These are phyloP conservation scores for Helicostylum pulchrum DNA, from an alignment of 192 early-diverging fungal species.

Conservation along the genomic window DNA sequence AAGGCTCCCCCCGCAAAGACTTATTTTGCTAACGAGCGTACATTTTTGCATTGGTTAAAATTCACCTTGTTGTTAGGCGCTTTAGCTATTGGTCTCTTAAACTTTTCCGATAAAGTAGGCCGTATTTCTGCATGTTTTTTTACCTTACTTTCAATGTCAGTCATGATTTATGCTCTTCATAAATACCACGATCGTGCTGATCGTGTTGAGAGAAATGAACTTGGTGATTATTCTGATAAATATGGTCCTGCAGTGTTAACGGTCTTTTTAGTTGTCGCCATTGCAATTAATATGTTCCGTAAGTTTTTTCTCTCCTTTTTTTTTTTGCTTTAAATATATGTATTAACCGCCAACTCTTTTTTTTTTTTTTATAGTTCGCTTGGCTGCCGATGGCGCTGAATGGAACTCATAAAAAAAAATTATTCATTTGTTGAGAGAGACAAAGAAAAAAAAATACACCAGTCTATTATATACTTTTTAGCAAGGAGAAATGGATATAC, in stretches of 20 bases:
- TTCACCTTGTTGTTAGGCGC: slow-evolving; percentile 72
- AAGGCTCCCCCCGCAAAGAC: slow-evolving; percentile 79
- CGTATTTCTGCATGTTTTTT: slow-evolving; percentile 67
- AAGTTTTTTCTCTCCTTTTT: slow-evolving; percentile 25
- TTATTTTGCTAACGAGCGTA: slow-evolving; percentile 93
- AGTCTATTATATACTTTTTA: too few species aligned
- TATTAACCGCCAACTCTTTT: too few species aligned
- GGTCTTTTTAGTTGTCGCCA: slow-evolving; percentile 58
- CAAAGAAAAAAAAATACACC: too few species aligned
- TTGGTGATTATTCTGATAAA: slow-evolving; percentile 75
- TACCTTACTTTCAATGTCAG: slow-evolving; percentile 64
- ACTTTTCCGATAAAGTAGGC: slow-evolving; percentile 76
- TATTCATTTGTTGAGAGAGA: too few species aligned
- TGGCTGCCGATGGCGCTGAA: too few species aligned
- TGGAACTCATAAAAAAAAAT: too few species aligned
- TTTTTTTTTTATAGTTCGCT: too few species aligned
- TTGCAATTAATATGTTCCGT: slow-evolving; percentile 72
- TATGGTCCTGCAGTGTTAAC: slow-evolving; percentile 71
- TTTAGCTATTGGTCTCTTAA: slow-evolving; percentile 70
- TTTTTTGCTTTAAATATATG: too few species aligned
- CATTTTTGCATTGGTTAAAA: slow-evolving; percentile 86
- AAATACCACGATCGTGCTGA: slow-evolving; percentile 75
- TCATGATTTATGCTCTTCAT: slow-evolving; percentile 77
- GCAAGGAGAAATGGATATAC: too few species aligned
- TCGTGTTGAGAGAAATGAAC: slow-evolving; percentile 61